Conservation (phyloP, 1,284 basidiomycete species). For the Megacollybia platyphylla region DNA sequence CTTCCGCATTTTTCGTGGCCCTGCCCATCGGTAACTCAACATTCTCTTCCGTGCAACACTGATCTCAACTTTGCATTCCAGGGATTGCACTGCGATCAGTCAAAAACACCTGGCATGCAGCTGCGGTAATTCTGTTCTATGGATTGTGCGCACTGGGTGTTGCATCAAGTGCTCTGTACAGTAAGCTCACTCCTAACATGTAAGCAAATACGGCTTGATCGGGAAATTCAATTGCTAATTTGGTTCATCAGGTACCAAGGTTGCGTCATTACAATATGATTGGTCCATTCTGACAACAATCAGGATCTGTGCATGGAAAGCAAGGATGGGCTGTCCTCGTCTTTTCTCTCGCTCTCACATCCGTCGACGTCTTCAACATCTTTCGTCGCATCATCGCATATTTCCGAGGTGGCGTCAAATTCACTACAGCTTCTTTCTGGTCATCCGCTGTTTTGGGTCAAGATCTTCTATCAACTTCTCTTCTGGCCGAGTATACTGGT, state of each 20-base stretch:
- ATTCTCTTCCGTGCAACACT: not conserved
- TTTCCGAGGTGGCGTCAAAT: slow-evolving; percentile 26
- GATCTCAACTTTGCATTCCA: slow-evolving; percentile 15
- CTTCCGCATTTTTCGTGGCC: slow-evolving; percentile 61
- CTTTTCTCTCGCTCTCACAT: slow-evolving; percentile 41
- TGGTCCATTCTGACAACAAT: not conserved
- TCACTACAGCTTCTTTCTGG: slow-evolving; percentile 41
- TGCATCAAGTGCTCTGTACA: slow-evolving; percentile 51
- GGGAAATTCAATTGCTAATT: slow-evolving; percentile 5
- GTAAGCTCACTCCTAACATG: slow-evolving; percentile 69
- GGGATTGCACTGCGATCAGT: slow-evolving; percentile 66
- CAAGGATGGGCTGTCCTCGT: slow-evolving; percentile 54
- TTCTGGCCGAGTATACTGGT: slow-evolving; percentile 35
- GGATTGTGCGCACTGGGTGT: slow-evolving; percentile 42
- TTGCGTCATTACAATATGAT: slow-evolving; percentile 9
- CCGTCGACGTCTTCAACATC: slow-evolving; percentile 39
- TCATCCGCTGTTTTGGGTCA: slow-evolving; percentile 37
- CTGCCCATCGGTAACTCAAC: slow-evolving; percentile 55
- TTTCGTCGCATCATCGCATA: slow-evolving; percentile 37
- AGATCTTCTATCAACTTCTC: slow-evolving; percentile 11
- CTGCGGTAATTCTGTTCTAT: slow-evolving; percentile 50
- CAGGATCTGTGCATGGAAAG: slow-evolving; percentile 39
- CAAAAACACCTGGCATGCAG: slow-evolving; percentile 46
- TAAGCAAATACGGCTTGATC: slow-evolving; percentile 23
- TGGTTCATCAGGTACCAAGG: slow-evolving; percentile 49